Evolutionary conservation across 345 rosid species (phyloP), one percentile per base, ranked within the genome.

Genomic region (Syzygium jambos): DNA sequence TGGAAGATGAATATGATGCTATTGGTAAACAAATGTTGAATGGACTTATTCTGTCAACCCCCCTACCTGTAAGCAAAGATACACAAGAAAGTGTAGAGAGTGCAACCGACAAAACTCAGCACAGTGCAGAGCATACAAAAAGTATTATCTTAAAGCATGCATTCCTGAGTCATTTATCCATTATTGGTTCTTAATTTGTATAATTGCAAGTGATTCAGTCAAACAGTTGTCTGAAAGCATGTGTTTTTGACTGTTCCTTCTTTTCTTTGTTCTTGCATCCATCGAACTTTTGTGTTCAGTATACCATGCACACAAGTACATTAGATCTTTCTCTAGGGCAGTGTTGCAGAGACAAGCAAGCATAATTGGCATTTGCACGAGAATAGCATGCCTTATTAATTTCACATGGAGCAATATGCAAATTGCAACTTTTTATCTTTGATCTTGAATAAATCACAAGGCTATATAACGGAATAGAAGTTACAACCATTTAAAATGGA

Each of bases 1-100:
- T 96, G 93, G 98, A 97, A 91, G 95, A 95, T 80, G 90, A 92
- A 54, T 95, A 97, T 93, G 97, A 95, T 91, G 86, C 93, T 89
- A 38, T 87, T 65, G 89, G 43, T 11, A 84, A 87, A 63, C 86
- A 87, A 73, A 63, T 51, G 53, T 65, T 84, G 84, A 9, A 29
- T 51, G 84, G 56, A 57, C 29, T 55, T 22, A 30, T 2, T 84
- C 84, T 87, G 41, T 88, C 89, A 4, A 52, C 25, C 90, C 83
- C 91, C 52, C 93, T 88, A 90, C 87, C 77, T 85, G 95, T 90
- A 89, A 91, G 84, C 88, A 90, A 87, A 88, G 94, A 94, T 87
- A 90, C 91, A 89, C 91, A 91, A 87, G 91, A 92, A 46, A 86
- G 88, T 85, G 90, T 91, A 88, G 90, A 85, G 85, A 87, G 51